Evolutionary conservation across 768 basidiomycete species (phyloP), one percentile per base, ranked within the genome.

Genomic region (Podaxis rugospora): DNA sequence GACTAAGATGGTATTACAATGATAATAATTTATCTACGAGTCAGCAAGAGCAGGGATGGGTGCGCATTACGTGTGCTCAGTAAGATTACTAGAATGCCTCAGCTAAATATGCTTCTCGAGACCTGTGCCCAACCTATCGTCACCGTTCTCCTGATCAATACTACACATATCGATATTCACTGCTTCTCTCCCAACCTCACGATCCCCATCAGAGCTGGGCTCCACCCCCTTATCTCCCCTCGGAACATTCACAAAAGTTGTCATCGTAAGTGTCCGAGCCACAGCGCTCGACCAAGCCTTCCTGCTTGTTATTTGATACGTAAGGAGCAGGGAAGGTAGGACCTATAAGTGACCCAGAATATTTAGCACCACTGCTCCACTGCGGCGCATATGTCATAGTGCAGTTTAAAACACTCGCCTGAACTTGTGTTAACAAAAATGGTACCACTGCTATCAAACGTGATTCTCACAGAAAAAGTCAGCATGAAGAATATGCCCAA

Each of bases 371-470:
- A 55, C 16, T 23, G 2, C 23, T 55, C 32, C 10, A n/a, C 42
- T 21, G 6, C n/a, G 18, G 42, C 42, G n/a, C 44, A 32, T 21
- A 44, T 42, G 14, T 32, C 14, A 18, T 9, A 23, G 28, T 2
- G 3, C 49, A 21, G 37, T 6, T 14, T 13, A 11, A 42, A 5
- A 25, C n/a, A 47, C 58, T 32, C 28, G 35, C 40, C 51, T 59
- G 58, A 11, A 59, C 7, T 14, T 59, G 58, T 7, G 51, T 35
- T 28, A 59, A 36, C 40, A 59, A 13, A 46, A 59, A 59, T 5
- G 58, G 58, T 6, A 59, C 51, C 51, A 46, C 53, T 14, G 25
- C 51, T 37, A 59, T 36, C 5, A 51, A 42, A 35, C 51, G 58
- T 14, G 58, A 59, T 28, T 18, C 21, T 35, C 9, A 28, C 18